Evolutionary conservation across 306 rosid genomes (phyloP).

Genomic region (Citrullus colocynthis): DNA sequence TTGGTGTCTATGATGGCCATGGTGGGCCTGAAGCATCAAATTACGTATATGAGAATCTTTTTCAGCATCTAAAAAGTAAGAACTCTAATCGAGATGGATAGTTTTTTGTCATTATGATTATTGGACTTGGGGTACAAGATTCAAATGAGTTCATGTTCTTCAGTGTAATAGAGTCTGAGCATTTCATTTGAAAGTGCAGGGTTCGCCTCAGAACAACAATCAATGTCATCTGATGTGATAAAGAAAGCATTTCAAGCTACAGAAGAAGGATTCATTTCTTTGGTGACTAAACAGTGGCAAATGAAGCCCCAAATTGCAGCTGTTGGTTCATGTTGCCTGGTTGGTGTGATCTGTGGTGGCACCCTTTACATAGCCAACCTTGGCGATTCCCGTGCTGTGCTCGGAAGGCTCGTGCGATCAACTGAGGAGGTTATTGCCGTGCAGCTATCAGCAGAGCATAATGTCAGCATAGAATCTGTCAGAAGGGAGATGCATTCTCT

Average conservation of each 20-base stretch:
- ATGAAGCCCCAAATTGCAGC: constrained; percentile 84
- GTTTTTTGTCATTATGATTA: background rate
- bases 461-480: constrained; percentile 73
- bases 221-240: constrained; percentile 78
- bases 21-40: constrained; percentile 97
- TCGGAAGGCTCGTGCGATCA: constrained; percentile 60
- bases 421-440: constrained; percentile 76
- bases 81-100: background rate
- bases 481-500: constrained; percentile 82
- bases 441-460: constrained; percentile 85
- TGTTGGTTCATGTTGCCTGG: constrained; percentile 91
- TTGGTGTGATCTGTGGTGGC: constrained; percentile 69
- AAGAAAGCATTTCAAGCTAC: constrained; percentile 90
- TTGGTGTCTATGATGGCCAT: constrained; percentile 86
- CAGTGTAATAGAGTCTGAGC: background rate
- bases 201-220: constrained; percentile 67
- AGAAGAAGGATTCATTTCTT: constrained; percentile 73
- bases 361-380: constrained; percentile 73
- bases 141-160: background rate
- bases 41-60: constrained; percentile 59
- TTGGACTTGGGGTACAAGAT: background rate
- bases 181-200: constrained; percentile 25
- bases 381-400: constrained; percentile 95
- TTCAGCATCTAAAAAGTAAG: constrained; percentile 70
- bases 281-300: constrained; percentile 75